Base-by-base conservation (phyloP, 2,329 filamentous ascomycete species). In the Alternaria sp. region DNA sequence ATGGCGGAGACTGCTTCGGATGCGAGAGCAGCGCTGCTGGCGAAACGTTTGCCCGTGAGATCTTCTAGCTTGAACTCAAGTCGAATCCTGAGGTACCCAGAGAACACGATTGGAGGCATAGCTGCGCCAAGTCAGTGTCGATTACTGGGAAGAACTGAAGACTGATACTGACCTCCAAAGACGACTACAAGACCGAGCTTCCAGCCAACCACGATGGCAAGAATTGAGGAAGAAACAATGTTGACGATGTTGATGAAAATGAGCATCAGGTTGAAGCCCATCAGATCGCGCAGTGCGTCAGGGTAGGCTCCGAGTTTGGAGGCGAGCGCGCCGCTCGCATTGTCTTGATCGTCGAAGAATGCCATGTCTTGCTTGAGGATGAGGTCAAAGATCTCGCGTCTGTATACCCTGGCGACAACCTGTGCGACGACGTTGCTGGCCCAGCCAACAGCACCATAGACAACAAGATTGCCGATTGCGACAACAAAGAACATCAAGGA, bases 1-100 rank as follows among this genome's bases (percentile, higher is more conserved):
- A 98, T 97, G 7, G 94, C 92, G 3, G 93, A 94, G 30, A 96
- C 97, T 46, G 94, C 94, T 80, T 99, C 96, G 50, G 94, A 96
- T 11, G 96, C 96, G 76, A 92, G 97, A 60, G 90, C 91, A 8
- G 95, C 95, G 62, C 68, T 86, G 49, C 69, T 74, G 0, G 74
- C 66, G 45, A 79, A 79, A 9, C 75, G 93, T 95, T 61, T 87
- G 83, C 75, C 93, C 87, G 77, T 98, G 94, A 5, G 93, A 90
- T 68, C 85, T 47, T 83, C 78, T 50, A 86, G 85, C 83, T 96
- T 96, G 2, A 93, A 90, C 23, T 92, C 94, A 82, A 97, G 96
- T 4, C 94, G 89, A 80, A 94, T 90, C 83, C 94, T 96, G n/a
- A 94, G 92, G 75, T 92, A 96, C 6, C 83, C 89, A 2, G 96